Conservation (phyloP, 2,329 filamentous ascomycete genomes). For the Cladophialophora psammophila region DNA sequence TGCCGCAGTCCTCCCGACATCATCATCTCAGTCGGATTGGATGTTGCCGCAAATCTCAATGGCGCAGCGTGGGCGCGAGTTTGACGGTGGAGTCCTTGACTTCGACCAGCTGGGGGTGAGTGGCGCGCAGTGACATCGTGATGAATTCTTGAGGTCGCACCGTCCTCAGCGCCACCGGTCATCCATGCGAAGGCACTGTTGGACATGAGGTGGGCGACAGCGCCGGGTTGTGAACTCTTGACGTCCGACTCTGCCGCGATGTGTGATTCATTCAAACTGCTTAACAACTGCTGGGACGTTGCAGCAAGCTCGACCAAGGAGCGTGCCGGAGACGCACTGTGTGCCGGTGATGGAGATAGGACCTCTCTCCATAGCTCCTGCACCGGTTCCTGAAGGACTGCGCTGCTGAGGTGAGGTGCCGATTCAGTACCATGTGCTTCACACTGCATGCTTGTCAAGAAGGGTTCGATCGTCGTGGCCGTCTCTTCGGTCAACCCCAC, state of each 20-base stretch:
- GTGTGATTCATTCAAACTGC: constrained; percentile 6
- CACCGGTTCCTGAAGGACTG: not conserved
- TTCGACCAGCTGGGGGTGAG: not conserved
- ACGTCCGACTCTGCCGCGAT: not conserved
- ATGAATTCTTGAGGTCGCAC: not conserved
- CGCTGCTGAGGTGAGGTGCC: not conserved
- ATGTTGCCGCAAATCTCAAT: not conserved
- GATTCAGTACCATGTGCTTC: not conserved
- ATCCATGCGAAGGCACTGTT: constrained; percentile 25
- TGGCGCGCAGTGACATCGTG: not conserved
- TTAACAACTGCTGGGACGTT: constrained; percentile 20
- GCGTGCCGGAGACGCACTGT: constrained; percentile 16
- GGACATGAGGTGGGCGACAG: not conserved
- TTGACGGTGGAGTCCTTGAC: not conserved
- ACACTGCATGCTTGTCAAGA: constrained; percentile 3
- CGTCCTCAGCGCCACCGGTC: constrained; percentile 2
- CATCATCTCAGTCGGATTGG: not conserved
- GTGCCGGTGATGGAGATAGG: constrained; percentile 15
- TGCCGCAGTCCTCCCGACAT: not conserved
- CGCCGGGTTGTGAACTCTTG: not conserved
- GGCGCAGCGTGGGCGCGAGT: not conserved
- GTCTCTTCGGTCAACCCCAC: constrained; percentile 35
- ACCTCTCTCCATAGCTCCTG: constrained; percentile 3
- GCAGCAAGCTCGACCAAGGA: constrained; percentile 28
- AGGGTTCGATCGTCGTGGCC: constrained; percentile 31